These are phyloP conservation scores for Exophiala bonariae DNA, from an alignment of 2,329 filamentous ascomycete genomes.

Conservation along the genomic window DNA sequence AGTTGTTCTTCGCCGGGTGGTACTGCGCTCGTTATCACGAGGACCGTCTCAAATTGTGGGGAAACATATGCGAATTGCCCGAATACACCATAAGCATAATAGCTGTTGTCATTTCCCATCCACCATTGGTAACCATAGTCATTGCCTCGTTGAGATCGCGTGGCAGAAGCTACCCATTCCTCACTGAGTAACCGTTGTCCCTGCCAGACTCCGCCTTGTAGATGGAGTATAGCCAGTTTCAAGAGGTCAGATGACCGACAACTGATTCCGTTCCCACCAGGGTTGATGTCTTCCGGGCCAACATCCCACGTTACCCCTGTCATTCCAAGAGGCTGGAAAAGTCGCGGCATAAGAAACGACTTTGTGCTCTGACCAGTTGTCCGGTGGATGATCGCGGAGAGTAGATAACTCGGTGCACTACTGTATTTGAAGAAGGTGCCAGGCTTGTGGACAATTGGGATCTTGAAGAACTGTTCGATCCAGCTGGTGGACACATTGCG, in stretches of 20 bases:
- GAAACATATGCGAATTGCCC: constrained; percentile 60
- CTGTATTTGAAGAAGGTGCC: background rate
- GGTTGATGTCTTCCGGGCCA: constrained; percentile 2
- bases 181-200: background rate
- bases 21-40: constrained; percentile 54
- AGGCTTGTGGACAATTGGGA: background rate
- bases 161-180: background rate
- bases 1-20: background rate
- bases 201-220: constrained; percentile 1
- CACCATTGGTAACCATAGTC: constrained; percentile 6
- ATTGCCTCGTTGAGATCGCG: background rate
- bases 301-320: background rate
- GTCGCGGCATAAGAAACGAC: background rate
- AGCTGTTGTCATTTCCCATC: background rate
- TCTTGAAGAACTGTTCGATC: constrained; percentile 4
- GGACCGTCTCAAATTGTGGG: constrained; percentile 97
- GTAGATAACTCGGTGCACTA: constrained; percentile 3
- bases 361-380: background rate
- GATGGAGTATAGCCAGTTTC: background rate
- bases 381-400: constrained; percentile 1
- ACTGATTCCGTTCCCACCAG: constrained; percentile 5
- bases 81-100: constrained; percentile 2
- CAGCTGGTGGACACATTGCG: background rate
- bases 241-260: background rate
- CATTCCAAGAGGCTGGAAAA: constrained; percentile 2